Base-by-base conservation (phyloP, 2,329 filamentous ascomycete species). In the Aureobasidium namibiae region DNA sequence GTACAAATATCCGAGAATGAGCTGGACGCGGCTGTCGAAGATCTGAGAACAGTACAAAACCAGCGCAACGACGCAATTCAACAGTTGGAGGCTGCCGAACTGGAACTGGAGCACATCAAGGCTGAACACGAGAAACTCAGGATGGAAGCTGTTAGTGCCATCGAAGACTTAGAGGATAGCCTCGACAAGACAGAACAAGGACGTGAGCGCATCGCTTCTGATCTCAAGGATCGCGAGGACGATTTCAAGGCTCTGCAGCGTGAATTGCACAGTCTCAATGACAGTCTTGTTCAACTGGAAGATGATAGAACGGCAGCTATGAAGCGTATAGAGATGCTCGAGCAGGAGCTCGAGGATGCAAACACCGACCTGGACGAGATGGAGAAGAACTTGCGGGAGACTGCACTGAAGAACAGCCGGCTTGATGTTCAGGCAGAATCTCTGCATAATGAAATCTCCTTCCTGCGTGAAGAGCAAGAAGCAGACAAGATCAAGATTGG, bases 401-500 rank as follows among this genome's bases (percentile, higher is more conserved):
- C 90, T 7, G 92, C 92, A 68, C 85, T 88, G 66, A 97, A 97
- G 78, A 87, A 88, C 49, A 88, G 95, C 67, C 84, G 92, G 56
- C 80, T 97, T 2, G 87, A 88, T 4, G 90, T 99, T 33, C 92
- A 97, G 69, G 87, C 92, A 64, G 94, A 99, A 73, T 95, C 90
- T 5, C 87, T 88, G 60, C 92, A 96, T 67, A 87, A 87, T 61
- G 94, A 99, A 72, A 95, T 97, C 73, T 86, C 89, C 1, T 99
- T 99, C 80, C 74, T 99, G 53, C 86, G 94, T 1, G 94, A 99
- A 70, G 94, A 99, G 76, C 94, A 99, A 73, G 94, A 99, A 73
- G 84, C 83, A 18, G 94, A 99, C 77, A 99, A 99, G 80, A 95
- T 99, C 70, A 92, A 91, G 74, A 97, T 99, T 67, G 90, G 92